A percentile compares a stretch with the other conserved stretches of the same genome.
Evolutionary conservation across 768 basidiomycete species (phyloP).

Genomic region (Tulasnella sp.): DNA sequence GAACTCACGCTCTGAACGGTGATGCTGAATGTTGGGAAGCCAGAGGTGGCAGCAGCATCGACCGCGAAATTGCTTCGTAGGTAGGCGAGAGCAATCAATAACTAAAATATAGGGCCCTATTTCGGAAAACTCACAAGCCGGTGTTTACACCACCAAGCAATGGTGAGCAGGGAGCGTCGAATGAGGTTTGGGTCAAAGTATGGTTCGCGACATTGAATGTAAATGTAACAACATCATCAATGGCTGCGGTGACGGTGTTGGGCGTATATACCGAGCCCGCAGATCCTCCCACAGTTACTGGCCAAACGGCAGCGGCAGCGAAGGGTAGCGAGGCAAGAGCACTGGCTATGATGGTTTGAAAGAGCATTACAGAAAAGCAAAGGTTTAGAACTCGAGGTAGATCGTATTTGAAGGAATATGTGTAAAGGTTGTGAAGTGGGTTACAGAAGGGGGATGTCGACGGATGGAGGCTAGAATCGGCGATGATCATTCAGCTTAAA

Average conservation of each 20-base stretch:
- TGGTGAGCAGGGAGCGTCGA: constrained; percentile 39
- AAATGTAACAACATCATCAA: constrained; percentile 42
- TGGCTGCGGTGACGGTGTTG: constrained; percentile 19
- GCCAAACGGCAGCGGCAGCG: background rate
- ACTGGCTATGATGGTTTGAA: no score
- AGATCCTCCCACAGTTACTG: constrained; percentile 15
- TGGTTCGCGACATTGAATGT: constrained; percentile 47
- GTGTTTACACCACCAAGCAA: constrained; percentile 43
- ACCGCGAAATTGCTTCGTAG: constrained; percentile 36
- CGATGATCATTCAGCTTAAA: no score
- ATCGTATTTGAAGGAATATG: no score
- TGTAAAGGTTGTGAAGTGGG: no score
- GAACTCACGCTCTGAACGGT: constrained; percentile 23
- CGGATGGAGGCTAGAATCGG: no score
- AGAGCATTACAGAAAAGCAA: no score
- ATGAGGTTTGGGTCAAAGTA: constrained; percentile 45
- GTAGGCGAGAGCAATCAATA: no score
- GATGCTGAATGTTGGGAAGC: constrained; percentile 1
- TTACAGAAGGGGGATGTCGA: no score
- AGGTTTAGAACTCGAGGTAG: no score
- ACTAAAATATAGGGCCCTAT: no score
- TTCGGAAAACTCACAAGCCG: constrained; percentile 38
- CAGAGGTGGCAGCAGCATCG: constrained; percentile 31
- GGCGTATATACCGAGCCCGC: constrained; percentile 11
- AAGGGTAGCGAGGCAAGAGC: no score